phyloP scores from a whole-genome alignment of 306 rosid species.

The barrel medic (Medicago truncatula) region MtrunA17r5.0-ANR NC_053049.1:39186501-39187000 shows the following conservation, averaged over 20 bases:
- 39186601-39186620: not conserved
- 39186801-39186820: slow-evolving; percentile 70
- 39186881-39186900: slow-evolving; percentile 55
- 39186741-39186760: slow-evolving; percentile 66
- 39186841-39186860: slow-evolving; percentile 6
- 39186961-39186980: slow-evolving; percentile 72
- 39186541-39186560: slow-evolving; percentile 19
- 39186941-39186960: slow-evolving; percentile 65
- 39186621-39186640: not conserved
- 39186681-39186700: not conserved
- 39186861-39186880: slow-evolving; percentile 34
- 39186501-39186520: slow-evolving; percentile 71
- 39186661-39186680: not conserved
- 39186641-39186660: not conserved
- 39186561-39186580: not conserved
- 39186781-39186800: slow-evolving; percentile 70
- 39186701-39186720: slow-evolving; percentile 6
- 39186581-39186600: not conserved
- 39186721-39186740: slow-evolving; percentile 3
- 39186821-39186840: slow-evolving; percentile 1
- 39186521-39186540: slow-evolving; percentile 39
- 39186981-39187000: slow-evolving; percentile 53
- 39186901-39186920: slow-evolving; percentile 85
- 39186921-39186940: slow-evolving; percentile 92
- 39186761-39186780: slow-evolving; percentile 90